Base-by-base conservation (phyloP, 306 rosid genomes). In the Gleditsia sinensis region DNA sequence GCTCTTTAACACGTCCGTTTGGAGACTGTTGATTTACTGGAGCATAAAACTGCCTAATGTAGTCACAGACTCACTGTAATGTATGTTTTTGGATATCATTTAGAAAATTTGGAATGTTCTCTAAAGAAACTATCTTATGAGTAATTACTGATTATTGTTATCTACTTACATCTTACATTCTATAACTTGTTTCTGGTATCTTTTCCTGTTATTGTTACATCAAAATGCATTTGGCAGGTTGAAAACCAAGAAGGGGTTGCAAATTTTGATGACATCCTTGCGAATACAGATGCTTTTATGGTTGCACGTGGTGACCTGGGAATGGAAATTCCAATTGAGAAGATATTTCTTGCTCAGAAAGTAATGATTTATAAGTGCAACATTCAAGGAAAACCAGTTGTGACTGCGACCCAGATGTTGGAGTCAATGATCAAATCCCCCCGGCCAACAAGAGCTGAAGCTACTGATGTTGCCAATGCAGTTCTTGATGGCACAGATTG, bases 211-310 rank as follows among this genome's bases (percentile, higher is more conserved):
- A 28, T 59, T 9, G 14, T 45, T 17, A 17, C 49, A 57, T 57
- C 37, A 63, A 61, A 43, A 45, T 81, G 74, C 75, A 68, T 40
- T 36, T 81, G 69, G 48, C 81, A 94, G 99, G 99, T 94, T 75
- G 99, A 94, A 80, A 94, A 94, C 72, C 99, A 92, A 83, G 97
- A 94, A 77, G 99, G 98, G 17, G 98, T 94, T 78, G 98, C 98
- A 17, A 94, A 94, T 76, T 94, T 94, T 77, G 98, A 94, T 64
- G 98, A 94, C 57, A 94, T 94, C 85, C 91, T 94, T 63, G 92
- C 97, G 45, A 88, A 94, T 42, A 74, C 98, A 11, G 98, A 94
- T 88, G 98, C 98, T 72, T 91, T 94, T 69, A 94, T 94, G 98
- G 98, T 94, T 27, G 98, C 98, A 39, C 83, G 98, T 20, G 98